Percentiles rank a stretch among this genome's conserved stretches.
phyloP scores from a whole-genome alignment of 495 filamentous ascomycete species.

The Tuber calosporum region DNA sequence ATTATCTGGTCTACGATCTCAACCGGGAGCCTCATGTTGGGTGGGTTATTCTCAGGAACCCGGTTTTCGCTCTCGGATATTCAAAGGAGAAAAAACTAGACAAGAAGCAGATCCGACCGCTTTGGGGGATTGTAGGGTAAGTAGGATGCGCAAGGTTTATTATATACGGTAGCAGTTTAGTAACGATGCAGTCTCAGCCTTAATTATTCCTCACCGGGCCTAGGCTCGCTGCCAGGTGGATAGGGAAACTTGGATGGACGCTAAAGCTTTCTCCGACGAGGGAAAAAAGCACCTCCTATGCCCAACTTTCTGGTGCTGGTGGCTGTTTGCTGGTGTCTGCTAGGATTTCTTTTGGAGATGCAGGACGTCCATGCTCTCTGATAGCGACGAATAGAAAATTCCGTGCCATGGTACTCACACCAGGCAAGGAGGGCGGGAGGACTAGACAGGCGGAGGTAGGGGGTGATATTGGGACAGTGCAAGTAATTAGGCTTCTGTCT shows the following conservation, averaged over 20 bases:
- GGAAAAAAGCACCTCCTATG: not conserved
- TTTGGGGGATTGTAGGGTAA: conserved; percentile 3
- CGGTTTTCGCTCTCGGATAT: conserved; percentile 4
- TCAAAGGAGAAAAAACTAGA: conserved; percentile 6
- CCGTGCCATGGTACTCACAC: not conserved
- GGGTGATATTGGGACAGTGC: not conserved
- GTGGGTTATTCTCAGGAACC: conserved; percentile 8
- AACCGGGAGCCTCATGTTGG: conserved; percentile 28
- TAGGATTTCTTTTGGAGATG: not conserved
- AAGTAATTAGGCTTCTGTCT: not conserved
- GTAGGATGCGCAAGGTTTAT: conserved; percentile 8
- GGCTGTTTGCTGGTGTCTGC: not conserved
- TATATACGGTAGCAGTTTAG: conserved; percentile 18
- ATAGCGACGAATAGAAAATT: not conserved
- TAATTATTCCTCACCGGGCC: conserved; percentile 3
- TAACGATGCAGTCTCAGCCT: conserved; percentile 18
- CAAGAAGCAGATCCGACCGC: not conserved
- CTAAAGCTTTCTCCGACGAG: not conserved
- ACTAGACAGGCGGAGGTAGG: not conserved
- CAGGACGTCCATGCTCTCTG: not conserved
- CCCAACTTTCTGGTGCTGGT: not conserved
- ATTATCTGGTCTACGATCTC: conserved; percentile 34
- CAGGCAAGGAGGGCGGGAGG: not conserved
- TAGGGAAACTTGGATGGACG: not conserved
- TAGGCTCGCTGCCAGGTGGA: not conserved